A percentile compares a stretch with the other conserved stretches of the same genome.
These are phyloP conservation scores for Pseudonitzschia delicatissima DNA, from an alignment of 108 stramenopile genomes.

Conservation along the genomic window DNA sequence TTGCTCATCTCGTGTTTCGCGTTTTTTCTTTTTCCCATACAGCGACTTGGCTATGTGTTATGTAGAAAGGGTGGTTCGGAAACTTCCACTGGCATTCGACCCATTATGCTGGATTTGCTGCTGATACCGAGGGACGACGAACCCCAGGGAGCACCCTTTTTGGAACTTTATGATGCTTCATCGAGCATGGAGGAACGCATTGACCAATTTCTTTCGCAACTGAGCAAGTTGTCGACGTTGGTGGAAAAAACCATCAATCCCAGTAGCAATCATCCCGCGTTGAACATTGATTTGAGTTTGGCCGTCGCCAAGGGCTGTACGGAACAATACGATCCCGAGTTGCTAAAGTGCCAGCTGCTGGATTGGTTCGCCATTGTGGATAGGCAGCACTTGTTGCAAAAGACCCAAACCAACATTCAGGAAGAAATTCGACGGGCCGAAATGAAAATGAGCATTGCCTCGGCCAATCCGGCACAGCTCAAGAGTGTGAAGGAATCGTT, in stretches of 20 bases:
- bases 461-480: conserved; percentile 50
- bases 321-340: conserved; percentile 62
- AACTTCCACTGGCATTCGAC: conserved; percentile 81
- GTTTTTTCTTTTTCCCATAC: not conserved
- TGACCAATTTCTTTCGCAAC: conserved; percentile 18
- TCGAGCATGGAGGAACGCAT: conserved; percentile 11
- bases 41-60: conserved; percentile 66
- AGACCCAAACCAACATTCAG: conserved; percentile 31
- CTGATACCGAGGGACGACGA: conserved; percentile 69
- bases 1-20: not conserved
- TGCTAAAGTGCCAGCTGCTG: conserved; percentile 56
- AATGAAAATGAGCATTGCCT: conserved; percentile 73
- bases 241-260: conserved; percentile 8
- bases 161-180: not conserved
- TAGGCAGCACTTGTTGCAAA: conserved; percentile 54
- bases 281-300: conserved; percentile 25
- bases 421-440: conserved; percentile 70
- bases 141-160: not conserved
- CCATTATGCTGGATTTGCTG: conserved; percentile 80
- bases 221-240: conserved; percentile 14
- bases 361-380: conserved; percentile 80
- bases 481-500: conserved; percentile 53
- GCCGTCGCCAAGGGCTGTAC: conserved; percentile 38
- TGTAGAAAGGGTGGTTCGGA: conserved; percentile 62
- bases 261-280: not conserved